Evolutionary conservation across 83 land plant genomes (phyloP).

Genomic region (Picea abies): DNA sequence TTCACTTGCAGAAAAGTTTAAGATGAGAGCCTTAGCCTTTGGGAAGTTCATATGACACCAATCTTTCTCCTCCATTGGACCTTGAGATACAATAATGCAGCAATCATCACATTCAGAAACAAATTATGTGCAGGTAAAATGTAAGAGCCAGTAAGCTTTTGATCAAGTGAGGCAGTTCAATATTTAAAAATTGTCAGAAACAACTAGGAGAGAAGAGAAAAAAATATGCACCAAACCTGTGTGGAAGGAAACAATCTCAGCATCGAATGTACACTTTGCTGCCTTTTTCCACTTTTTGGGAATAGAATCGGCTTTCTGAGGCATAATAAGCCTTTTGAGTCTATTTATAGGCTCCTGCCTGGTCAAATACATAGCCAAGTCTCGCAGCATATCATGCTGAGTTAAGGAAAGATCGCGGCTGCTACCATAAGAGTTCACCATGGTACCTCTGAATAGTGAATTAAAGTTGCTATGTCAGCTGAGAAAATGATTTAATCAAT

Average conservation of each 20-base stretch:
- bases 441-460: neutral
- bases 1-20: constrained; percentile 45
- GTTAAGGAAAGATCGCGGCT: constrained; percentile 35
- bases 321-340: neutral
- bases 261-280: constrained; percentile 34
- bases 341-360: neutral
- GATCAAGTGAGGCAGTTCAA: constrained; percentile 1
- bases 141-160: neutral
- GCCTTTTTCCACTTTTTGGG: constrained; percentile 49
- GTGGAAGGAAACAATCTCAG: constrained; percentile 14
- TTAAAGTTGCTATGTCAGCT: neutral
- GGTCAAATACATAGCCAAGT: neutral
- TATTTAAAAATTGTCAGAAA: constrained; percentile 41
- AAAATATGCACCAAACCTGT: neutral
- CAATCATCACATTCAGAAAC: neutral
- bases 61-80: constrained; percentile 53
- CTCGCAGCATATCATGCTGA: constrained; percentile 66
- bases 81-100: constrained; percentile 30
- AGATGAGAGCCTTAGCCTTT: constrained; percentile 63
- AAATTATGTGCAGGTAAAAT: neutral
- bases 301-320: constrained; percentile 24
- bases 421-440: constrained; percentile 37
- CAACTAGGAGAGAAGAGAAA: too few species aligned
- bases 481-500: neutral
- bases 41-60: constrained; percentile 60